These are phyloP conservation scores for Solanum gracilifrons DNA, from an alignment of 257 asterid genomes.

Conservation along the genomic window DNA sequence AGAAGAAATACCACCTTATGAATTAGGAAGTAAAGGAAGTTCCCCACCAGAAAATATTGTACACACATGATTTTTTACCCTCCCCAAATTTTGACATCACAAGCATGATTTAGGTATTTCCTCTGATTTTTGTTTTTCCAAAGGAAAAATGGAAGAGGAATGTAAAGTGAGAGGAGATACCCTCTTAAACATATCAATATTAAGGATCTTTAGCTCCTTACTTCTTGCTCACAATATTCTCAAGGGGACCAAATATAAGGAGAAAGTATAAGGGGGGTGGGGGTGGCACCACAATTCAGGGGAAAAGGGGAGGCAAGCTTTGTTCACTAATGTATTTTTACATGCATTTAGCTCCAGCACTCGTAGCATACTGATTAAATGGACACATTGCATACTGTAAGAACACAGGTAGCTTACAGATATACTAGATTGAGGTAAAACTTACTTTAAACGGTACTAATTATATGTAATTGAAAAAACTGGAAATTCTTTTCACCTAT, in stretches of 20 bases:
- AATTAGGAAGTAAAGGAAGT: background rate
- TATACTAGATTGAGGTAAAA: background rate
- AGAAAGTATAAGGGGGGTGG: background rate
- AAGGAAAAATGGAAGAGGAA: background rate
- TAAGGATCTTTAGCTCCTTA: background rate
- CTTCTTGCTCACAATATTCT: background rate
- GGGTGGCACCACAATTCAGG: background rate
- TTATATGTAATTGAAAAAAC: background rate
- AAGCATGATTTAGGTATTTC: background rate
- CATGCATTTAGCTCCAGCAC: background rate
- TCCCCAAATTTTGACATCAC: background rate
- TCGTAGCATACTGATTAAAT: background rate
- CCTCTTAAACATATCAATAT: background rate
- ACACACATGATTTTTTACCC: background rate
- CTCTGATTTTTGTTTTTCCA: background rate
- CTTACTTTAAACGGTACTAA: background rate
- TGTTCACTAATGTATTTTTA: background rate
- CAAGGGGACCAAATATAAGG: background rate
- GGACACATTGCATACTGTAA: background rate
- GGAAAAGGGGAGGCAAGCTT: background rate
- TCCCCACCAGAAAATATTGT: background rate
- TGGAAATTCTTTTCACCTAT: background rate
- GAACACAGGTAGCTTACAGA: background rate
- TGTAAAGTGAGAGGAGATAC: background rate
- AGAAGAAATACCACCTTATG: background rate